These are phyloP conservation scores for Talaromyces marneffei DNA, from an alignment of 2,329 filamentous ascomycete species.

Conservation along the genomic window DNA sequence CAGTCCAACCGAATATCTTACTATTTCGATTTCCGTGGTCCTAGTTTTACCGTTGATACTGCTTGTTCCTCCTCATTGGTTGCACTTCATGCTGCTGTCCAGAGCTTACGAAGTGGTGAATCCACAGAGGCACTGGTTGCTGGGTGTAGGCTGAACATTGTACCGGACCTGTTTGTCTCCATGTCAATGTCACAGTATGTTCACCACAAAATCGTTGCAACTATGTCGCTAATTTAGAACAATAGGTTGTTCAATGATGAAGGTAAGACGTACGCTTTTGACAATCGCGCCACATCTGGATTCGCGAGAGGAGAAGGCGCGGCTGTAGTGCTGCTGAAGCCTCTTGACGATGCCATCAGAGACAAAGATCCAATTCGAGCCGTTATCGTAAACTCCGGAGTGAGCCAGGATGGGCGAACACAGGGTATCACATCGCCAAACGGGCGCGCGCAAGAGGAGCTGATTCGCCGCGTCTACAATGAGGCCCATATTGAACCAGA, in stretches of 20 bases:
- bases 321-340: conserved; percentile 42
- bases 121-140: conserved; percentile 18
- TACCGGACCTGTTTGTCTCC: conserved; percentile 12
- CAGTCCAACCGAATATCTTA: conserved; percentile 27
- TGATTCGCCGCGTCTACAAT: conserved; percentile 8
- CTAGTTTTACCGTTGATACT: conserved; percentile 25
- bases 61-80: conserved; percentile 23
- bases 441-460: conserved; percentile 35
- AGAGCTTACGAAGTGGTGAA: conserved; percentile 24
- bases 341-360: conserved; percentile 38
- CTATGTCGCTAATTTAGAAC: not conserved
- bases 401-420: conserved; percentile 39
- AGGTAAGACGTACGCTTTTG: conserved; percentile 30
- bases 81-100: conserved; percentile 25
- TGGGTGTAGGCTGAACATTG: conserved; percentile 14
- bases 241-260: conserved; percentile 20
- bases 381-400: conserved; percentile 24
- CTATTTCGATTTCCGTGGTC: conserved; percentile 25
- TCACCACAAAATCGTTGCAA: not conserved
- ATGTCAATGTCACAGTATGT: conserved; percentile 14
- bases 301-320: conserved; percentile 46
- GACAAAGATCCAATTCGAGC: conserved; percentile 39
- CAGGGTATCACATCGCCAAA: conserved; percentile 52
- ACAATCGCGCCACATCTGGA: conserved; percentile 40
- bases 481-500: conserved; percentile 8